These are phyloP conservation scores for Tricholoma furcatifolium DNA, from an alignment of 768 basidiomycete genomes.

Conservation along the genomic window DNA sequence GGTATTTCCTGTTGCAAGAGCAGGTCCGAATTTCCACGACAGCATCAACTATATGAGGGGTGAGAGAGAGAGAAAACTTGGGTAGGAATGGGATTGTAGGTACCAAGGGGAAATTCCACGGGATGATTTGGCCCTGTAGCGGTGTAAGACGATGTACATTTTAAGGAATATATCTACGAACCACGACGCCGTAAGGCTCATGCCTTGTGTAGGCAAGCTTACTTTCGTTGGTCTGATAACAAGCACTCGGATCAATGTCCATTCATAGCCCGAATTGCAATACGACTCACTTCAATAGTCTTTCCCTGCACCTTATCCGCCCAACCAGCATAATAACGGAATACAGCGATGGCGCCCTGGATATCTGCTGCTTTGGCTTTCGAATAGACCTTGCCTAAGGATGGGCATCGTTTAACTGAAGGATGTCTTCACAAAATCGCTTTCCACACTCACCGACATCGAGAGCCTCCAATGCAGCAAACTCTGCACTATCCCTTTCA, in stretches of 20 bases:
- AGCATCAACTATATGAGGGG: constrained; percentile 20
- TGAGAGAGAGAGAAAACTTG: not conserved
- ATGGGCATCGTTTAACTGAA: not conserved
- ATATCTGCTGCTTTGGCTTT: constrained; percentile 51
- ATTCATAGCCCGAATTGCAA: too few relatives aligned
- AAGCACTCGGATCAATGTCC: not conserved
- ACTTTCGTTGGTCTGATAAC: constrained; percentile 22
- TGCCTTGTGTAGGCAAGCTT: constrained; percentile 35
- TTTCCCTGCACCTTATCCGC: constrained; percentile 80
- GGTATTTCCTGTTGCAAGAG: constrained; percentile 49
- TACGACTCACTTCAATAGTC: constrained; percentile 52
- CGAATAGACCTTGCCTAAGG: constrained; percentile 52
- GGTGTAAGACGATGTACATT: not conserved
- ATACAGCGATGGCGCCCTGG: constrained; percentile 37
- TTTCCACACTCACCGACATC: constrained; percentile 20
- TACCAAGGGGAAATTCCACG: constrained; percentile 50
- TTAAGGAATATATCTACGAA: constrained; percentile 12
- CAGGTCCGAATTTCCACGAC: constrained; percentile 29
- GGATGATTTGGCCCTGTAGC: constrained; percentile 46
- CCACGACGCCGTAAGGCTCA: constrained; percentile 57
- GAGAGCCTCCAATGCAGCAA: constrained; percentile 27
- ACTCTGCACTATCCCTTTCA: constrained; percentile 25
- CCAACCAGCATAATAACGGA: constrained; percentile 84
- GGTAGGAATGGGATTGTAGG: not conserved
- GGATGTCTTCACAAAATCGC: not conserved